Evolutionary conservation across 2,329 filamentous ascomycete genomes (phyloP), one percentile per base, ranked within the genome.

Genomic region (Hypocreales sp.): DNA sequence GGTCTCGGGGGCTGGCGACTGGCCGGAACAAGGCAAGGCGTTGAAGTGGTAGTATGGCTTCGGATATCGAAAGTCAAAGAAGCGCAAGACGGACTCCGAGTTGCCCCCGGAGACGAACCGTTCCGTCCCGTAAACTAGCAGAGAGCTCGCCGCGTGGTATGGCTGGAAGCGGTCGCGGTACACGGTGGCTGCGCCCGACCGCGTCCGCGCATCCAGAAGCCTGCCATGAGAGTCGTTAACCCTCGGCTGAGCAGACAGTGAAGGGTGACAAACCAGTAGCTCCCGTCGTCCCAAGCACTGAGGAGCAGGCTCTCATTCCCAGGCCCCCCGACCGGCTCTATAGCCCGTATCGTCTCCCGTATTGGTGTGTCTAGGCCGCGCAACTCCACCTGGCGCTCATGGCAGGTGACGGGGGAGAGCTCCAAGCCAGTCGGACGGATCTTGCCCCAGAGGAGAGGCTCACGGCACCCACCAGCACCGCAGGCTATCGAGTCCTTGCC

Each of bases 101-200:
- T 56, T 58, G 36, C 56, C 61, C 4, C 64, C 65, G 0, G 55
- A 55, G 4, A 69, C 40, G 31, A 71, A 71, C 9, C 61, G 53
- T 26, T 67, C 58, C 2, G 51, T 49, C 20, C 63, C 64, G 29
- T 61, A 62, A 1, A 61, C 51, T 3, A 68, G 47, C 2, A 71
- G 48, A 0, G 61, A 51, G 31, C 61, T 61, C 16, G 56, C 51
- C 10, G 54, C 44, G 17, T 59, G 51, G 31, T 51, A 53, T 0
- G 63, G 52, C 31, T 67, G 56, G 33, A 66, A 60, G 30, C 61
- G 59, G 37, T 71, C 64, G 20, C 64, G 59, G 39, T 66, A 71
- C 7, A 66, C 39, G 7, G 51, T 48, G 29, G 67, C 63, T 17
- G 56, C 46, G 2, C 52, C 33, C 0, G 55, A 61, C 1, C 61